phyloP scores from a whole-genome alignment of 306 rosid genomes.

The Rosa lucieae region DNA sequence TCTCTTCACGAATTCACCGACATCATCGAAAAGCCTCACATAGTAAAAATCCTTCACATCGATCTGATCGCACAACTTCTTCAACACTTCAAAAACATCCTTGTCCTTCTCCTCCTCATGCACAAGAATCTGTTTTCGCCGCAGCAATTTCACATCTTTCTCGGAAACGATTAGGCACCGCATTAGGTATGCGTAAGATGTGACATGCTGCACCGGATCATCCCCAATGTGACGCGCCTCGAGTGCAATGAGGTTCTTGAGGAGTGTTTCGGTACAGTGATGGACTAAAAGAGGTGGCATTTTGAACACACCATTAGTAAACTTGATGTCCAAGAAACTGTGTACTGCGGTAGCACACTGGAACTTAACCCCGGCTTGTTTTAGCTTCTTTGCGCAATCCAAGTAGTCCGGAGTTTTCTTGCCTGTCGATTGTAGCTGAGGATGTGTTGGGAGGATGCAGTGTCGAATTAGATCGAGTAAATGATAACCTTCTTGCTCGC shows the following conservation, averaged over 20 bases:
- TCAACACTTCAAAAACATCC: constrained; percentile 23
- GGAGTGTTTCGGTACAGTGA: constrained; percentile 28
- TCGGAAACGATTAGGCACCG: constrained; percentile 24
- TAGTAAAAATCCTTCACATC: constrained; percentile 31
- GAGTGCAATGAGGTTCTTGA: constrained; percentile 49
- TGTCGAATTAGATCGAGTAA: constrained; percentile 51
- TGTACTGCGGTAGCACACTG: constrained; percentile 22
- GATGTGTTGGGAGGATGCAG: constrained; percentile 44
- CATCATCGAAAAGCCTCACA: constrained; percentile 34
- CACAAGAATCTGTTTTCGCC: constrained; percentile 26
- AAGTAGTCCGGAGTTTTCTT: not conserved
- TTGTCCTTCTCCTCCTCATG: constrained; percentile 14
- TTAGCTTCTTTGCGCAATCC: constrained; percentile 34
- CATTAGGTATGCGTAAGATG: constrained; percentile 50
- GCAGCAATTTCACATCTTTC: constrained; percentile 40
- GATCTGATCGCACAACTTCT: constrained; percentile 22
- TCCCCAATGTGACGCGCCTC: constrained; percentile 36
- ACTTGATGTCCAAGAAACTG: constrained; percentile 50
- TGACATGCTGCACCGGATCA: constrained; percentile 30
- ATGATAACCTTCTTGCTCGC: constrained; percentile 49
- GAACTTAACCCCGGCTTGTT: constrained; percentile 37
- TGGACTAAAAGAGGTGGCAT: constrained; percentile 37
- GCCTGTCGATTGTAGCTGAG: constrained; percentile 3
- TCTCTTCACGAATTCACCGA: constrained; percentile 9
- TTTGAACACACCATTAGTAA: constrained; percentile 42